Conservation (phyloP, 2,329 filamentous ascomycete species). For the Cladosporium sp. region DNA sequence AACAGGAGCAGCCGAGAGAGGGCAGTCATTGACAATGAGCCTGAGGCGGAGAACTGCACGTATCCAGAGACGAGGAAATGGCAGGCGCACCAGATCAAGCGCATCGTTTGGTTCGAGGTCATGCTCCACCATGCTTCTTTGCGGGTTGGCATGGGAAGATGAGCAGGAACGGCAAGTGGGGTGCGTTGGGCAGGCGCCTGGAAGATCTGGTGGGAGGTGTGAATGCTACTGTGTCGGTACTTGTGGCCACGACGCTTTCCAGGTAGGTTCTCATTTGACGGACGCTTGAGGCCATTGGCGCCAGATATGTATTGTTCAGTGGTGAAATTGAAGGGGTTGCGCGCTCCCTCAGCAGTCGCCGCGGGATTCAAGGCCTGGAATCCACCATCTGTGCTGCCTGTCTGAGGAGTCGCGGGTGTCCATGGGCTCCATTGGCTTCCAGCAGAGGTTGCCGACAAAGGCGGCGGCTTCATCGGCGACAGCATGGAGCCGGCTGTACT, state of each 20-base stretch:
- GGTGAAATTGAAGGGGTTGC: slow-evolving; percentile 90
- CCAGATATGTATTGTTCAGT: slow-evolving; percentile 47
- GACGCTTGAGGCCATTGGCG: slow-evolving; percentile 7
- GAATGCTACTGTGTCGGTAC: slow-evolving; percentile 92
- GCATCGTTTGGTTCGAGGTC: slow-evolving; percentile 75
- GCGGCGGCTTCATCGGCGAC: slow-evolving; percentile 25
- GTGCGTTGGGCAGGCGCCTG: slow-evolving; percentile 79
- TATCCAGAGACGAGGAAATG: slow-evolving; percentile 78
- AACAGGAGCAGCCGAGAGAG: slow-evolving; percentile 92
- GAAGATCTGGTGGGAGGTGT: slow-evolving; percentile 77
- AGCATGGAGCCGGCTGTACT: slow-evolving; percentile 23
- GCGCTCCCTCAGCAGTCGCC: slow-evolving; percentile 27
- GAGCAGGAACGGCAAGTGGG: slow-evolving; percentile 82
- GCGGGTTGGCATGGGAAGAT: slow-evolving; percentile 82
- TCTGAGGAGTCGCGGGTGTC: slow-evolving; percentile 31
- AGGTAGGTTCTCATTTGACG: slow-evolving; percentile 10
- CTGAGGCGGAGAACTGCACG: slow-evolving; percentile 78
- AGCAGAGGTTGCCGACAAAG: slow-evolving; percentile 18
- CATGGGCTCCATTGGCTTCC: slow-evolving; percentile 21
- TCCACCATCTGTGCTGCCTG: slow-evolving; percentile 24
- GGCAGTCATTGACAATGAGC: slow-evolving; percentile 84
- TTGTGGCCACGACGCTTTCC: slow-evolving; percentile 91
- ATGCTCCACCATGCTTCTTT: slow-evolving; percentile 85
- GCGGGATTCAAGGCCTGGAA: slow-evolving; percentile 22
- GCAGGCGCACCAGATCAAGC: slow-evolving; percentile 83